phyloP scores from a whole-genome alignment of 192 early-diverging fungal genomes.

The Spinellus fusiger region DNA sequence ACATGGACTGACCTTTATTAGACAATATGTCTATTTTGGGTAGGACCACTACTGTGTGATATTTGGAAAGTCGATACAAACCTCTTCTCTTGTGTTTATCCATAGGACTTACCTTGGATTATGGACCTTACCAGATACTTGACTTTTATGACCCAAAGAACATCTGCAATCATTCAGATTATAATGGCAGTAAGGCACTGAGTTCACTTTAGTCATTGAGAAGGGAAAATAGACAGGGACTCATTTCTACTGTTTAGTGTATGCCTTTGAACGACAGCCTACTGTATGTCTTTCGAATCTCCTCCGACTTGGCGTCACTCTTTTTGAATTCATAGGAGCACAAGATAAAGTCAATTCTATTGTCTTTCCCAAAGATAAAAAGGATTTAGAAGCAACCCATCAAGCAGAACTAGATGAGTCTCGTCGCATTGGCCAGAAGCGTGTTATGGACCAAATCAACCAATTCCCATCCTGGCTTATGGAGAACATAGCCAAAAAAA shows the following conservation, averaged over 20 bases:
- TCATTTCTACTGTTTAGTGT: constrained; percentile 3
- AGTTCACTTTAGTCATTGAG: background rate
- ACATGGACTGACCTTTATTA: too few species aligned
- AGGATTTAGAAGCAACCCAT: constrained; percentile 11
- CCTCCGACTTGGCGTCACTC: constrained; percentile 55
- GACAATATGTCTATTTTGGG: constrained; percentile 85
- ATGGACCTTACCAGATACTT: constrained; percentile 82
- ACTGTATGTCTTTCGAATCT: constrained; percentile 79
- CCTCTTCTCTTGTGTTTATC: background rate
- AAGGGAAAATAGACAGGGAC: background rate
- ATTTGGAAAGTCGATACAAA: background rate
- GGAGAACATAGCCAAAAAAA: constrained; percentile 44
- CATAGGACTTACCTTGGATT: constrained; percentile 74
- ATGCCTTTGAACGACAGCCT: constrained; percentile 70
- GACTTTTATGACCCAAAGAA: constrained; percentile 77
- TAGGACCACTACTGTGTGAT: background rate
- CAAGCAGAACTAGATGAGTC: constrained; percentile 19
- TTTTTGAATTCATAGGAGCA: constrained; percentile 60
- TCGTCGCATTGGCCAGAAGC: constrained; percentile 31
- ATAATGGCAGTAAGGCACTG: constrained; percentile 58
- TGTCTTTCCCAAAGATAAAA: constrained; percentile 33
- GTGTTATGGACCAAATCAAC: constrained; percentile 41
- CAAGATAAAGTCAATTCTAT: constrained; percentile 40
- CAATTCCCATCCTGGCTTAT: constrained; percentile 47
- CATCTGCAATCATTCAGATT: constrained; percentile 78